Evolutionary conservation across 1,139 yeast genomes (phyloP).

Genomic region (Geotrichum reessii): DNA sequence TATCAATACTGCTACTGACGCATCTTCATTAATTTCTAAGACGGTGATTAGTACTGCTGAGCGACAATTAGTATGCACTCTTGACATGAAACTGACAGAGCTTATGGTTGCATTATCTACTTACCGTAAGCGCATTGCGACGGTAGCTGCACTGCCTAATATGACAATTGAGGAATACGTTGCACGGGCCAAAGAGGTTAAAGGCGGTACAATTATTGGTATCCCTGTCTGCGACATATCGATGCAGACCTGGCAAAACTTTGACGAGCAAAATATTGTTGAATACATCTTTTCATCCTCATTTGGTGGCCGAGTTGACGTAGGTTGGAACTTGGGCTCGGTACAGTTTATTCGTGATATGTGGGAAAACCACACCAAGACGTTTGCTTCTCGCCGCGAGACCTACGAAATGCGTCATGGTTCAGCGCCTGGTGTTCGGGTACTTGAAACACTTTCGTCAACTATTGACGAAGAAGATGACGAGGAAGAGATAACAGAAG

Average conservation of each 20-base stretch:
- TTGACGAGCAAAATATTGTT: constrained; percentile 42
- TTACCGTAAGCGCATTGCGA: constrained; percentile 39
- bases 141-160: constrained; percentile 43
- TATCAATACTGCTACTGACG: constrained; percentile 41
- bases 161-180: constrained; percentile 54
- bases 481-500: background rate
- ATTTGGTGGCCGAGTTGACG: constrained; percentile 85
- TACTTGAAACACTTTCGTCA: background rate
- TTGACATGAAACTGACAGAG: constrained; percentile 47
- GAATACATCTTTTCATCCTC: constrained; percentile 63
- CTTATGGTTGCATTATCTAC: constrained; percentile 61
- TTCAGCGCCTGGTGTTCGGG: constrained; percentile 5
- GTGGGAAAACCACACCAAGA: constrained; percentile 72
- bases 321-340: constrained; percentile 90
- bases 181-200: constrained; percentile 50
- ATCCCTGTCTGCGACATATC: constrained; percentile 70
- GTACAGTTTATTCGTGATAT: constrained; percentile 87
- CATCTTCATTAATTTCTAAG: constrained; percentile 39
- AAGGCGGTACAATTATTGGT: constrained; percentile 73
- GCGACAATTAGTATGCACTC: constrained; percentile 25
- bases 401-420: constrained; percentile 25
- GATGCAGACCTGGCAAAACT: constrained; percentile 69
- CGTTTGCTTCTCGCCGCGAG: constrained; percentile 47
- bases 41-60: constrained; percentile 17
- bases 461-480: background rate